Percentiles rank a stretch among this genome's conserved stretches.
phyloP scores from a whole-genome alignment of 2,329 filamentous ascomycete genomes.

The Hypoxylon sp. region DNA sequence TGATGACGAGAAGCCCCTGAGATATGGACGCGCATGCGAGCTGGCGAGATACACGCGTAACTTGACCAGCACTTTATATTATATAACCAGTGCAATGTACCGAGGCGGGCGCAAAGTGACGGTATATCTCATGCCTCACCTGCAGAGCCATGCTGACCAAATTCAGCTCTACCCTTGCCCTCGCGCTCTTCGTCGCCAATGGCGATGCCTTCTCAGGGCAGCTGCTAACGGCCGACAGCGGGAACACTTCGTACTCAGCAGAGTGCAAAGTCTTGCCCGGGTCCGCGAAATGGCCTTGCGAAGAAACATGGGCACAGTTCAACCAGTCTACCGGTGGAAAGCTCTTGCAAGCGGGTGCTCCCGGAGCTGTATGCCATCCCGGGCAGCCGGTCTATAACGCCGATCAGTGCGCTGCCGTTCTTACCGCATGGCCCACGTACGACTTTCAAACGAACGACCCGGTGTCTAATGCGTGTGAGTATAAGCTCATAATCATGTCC shows the following conservation, averaged over 20 bases:
- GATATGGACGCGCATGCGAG: not conserved
- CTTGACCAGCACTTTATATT: too few species aligned
- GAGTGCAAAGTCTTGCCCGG: constrained; percentile 11
- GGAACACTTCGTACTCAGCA: not conserved
- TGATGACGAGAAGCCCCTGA: too few species aligned
- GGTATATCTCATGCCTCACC: not conserved
- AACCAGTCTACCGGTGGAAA: constrained; percentile 54
- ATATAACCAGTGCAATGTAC: too few species aligned
- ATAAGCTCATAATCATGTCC: not conserved
- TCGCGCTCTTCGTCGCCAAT: constrained; percentile 5
- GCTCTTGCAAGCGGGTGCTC: constrained; percentile 53
- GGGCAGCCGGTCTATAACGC: constrained; percentile 45
- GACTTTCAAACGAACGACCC: constrained; percentile 51
- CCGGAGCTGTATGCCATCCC: constrained; percentile 56
- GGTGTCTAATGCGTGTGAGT: constrained; percentile 44
- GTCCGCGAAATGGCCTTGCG: constrained; percentile 55
- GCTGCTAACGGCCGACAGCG: not conserved
- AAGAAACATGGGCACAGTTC: constrained; percentile 54
- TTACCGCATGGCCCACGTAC: constrained; percentile 45
- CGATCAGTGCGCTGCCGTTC: constrained; percentile 45
- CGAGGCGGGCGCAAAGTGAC: too few species aligned
- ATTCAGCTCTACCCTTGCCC: not conserved
- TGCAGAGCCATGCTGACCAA: constrained; percentile 6
- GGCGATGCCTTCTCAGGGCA: constrained; percentile 12
- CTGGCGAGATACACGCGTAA: too few species aligned